phyloP scores from a whole-genome alignment of 2,329 filamentous ascomycete species.

The Phaeosphaeriaceae sp. region DNA sequence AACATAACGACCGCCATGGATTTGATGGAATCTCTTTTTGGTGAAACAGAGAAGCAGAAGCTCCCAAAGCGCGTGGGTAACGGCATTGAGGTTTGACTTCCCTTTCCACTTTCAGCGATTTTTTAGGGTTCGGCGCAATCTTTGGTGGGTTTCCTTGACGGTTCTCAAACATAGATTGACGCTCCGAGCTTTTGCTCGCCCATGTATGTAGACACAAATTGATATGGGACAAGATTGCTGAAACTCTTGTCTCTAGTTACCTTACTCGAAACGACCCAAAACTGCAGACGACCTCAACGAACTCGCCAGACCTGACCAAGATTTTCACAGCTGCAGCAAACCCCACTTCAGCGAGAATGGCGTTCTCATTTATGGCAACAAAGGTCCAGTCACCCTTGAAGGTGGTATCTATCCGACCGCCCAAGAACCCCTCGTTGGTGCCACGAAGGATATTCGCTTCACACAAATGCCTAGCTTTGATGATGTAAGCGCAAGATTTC shows the following conservation, averaged over 20 bases:
- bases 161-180: conserved; percentile 42
- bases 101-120: conserved; percentile 46
- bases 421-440: conserved; percentile 66
- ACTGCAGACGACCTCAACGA: conserved; percentile 68
- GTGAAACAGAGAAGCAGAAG: conserved; percentile 63
- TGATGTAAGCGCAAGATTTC: conserved; percentile 43
- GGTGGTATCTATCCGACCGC: conserved; percentile 61
- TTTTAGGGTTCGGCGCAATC: conserved; percentile 42
- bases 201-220: conserved; percentile 55
- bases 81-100: conserved; percentile 89
- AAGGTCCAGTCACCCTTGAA: conserved; percentile 51
- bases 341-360: conserved; percentile 81
- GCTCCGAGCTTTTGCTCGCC: conserved; percentile 33
- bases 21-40: conserved; percentile 93
- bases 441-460: conserved; percentile 68
- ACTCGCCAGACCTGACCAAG: conserved; percentile 68
- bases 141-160: conserved; percentile 50
- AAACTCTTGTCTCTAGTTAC: conserved; percentile 69
- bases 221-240: conserved; percentile 47
- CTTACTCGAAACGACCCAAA: conserved; percentile 81
- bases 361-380: conserved; percentile 69
- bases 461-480: conserved; percentile 63
- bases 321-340: conserved; percentile 75
- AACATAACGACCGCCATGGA: conserved; percentile 90
- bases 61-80: conserved; percentile 58